Evolutionary conservation across 331 rosid genomes (phyloP), one percentile per base, ranked within the genome.

Genomic region (Rhamnella rubrinervis): DNA sequence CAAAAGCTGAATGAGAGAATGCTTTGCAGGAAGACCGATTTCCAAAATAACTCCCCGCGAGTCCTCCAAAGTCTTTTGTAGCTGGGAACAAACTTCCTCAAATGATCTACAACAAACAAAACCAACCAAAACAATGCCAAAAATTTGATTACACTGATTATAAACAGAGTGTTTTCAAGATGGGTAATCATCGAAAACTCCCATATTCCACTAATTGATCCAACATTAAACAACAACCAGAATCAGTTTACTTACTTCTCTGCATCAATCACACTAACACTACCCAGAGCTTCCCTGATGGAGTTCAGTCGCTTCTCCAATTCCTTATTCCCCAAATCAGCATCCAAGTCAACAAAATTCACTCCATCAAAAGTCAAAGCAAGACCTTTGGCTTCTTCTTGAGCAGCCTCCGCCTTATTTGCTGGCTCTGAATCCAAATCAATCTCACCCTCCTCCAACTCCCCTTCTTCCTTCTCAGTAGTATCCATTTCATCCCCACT

Each of bases 381-480:
- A 52, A 23, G 63, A 26, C 55, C 75, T 18, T 41, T 58, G 1
- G 55, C 81, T 1, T 19, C 71, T 12, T 17, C 58, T 31, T 31
- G 35, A 31, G 35, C 35, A 31, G 35, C 35, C 10, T 18, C 67
- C 35, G 7, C 70, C 69, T 53, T 63, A 55, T 15, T 65, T 1
- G 55, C 67, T 6, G 63, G 57, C 55, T 93, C 92, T 19, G 89
- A 82, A 56, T 91, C 99, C 77, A 85, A 80, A 59, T 86, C 97
- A 85, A 95, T 95, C 87, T 95, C 99, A n/a, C 99, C 99, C 81
- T 95, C 99, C 83, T 95, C 99, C 68, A 95, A 73, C 71, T 95
- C 99, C 61, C 96, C 99, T 26, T 89, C 99, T 70, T 95, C 98
- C 76, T 76, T 93, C 28, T 82, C 96, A 59, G 60, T 77, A 77